Conservation (phyloP, 1,284 basidiomycete species). For the Rhodotorula mucilaginosa region DNA sequence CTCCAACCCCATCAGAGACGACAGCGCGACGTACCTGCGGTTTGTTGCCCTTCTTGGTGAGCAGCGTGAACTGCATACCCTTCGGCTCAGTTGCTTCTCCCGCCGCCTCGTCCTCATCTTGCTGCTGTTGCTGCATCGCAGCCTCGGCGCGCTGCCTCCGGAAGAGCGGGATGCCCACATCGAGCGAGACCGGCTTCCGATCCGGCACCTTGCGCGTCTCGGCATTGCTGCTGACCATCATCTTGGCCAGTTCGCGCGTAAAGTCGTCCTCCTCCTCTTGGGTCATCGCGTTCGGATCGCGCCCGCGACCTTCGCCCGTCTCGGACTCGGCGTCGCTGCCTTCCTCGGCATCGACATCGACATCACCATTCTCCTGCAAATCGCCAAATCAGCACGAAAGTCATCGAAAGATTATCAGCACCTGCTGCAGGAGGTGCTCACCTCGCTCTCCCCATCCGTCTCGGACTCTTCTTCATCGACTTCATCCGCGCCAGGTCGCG, state of each 20-base stretch:
- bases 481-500: constrained; percentile 54
- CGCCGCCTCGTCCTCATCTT: constrained; percentile 44
- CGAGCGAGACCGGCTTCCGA: constrained; percentile 35
- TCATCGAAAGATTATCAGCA: not conserved
- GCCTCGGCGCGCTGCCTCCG: constrained; percentile 58
- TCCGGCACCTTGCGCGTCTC: constrained; percentile 70
- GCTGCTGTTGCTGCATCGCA: constrained; percentile 51
- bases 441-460: constrained; percentile 33
- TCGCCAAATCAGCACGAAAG: not conserved
- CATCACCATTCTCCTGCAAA: constrained; percentile 2
- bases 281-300: constrained; percentile 50
- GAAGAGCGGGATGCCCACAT: constrained; percentile 38
- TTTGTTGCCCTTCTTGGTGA: constrained; percentile 91
- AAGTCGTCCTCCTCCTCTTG: constrained; percentile 91
- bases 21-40: constrained; percentile 62
- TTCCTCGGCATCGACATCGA: constrained; percentile 57
- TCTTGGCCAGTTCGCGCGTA: constrained; percentile 89
- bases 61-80: constrained; percentile 87
- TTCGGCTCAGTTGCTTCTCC: constrained; percentile 42
- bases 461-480: constrained; percentile 60
- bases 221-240: constrained; percentile 73
- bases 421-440: not conserved
- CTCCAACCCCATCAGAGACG: too few relatives aligned
- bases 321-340: constrained; percentile 55
- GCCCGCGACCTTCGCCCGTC: constrained; percentile 45